Base-by-base conservation (phyloP, 139 green algal species). In the Eudorina sp. region DNA sequence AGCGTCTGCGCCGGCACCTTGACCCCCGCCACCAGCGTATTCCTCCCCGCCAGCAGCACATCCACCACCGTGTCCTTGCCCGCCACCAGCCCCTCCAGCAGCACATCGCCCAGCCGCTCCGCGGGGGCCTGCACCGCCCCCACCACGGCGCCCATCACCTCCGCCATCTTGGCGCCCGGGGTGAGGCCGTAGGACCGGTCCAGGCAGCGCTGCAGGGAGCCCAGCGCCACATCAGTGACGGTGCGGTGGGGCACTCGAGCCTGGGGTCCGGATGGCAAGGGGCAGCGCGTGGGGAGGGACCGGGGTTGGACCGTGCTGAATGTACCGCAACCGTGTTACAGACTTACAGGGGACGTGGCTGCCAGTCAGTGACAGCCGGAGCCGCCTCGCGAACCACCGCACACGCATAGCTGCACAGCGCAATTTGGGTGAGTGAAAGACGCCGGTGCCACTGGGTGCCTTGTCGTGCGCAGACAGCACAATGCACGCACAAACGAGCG, bases 91-190 rank as follows among this genome's bases (percentile, higher is more conserved):
- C 84, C 88, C 46, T 79, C 88, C 31, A 85, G 76, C 53, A 91
- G 79, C n/a, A 45, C 76, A 29, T 88, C 88, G 11, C 66, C 84
- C 1, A 91, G 73, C 41, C 77, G 40, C 80, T 91, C 88, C n/a
- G 88, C 88, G 0, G 88, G 88, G 1, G 88, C 69, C 87, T 90
- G 85, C 38, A 90, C 79, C 7, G 85, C 85, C 1, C 62, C 70
- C 34, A 90, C 86, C 34, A 90, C 40, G 4, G 51, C 80, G n/a
- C 86, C 86, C 43, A 90, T 11, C 46, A 77, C 77, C 43, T 75
- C 76, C 25, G 76, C 86, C 46, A 90, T 11, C 51, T 64, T 82
- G 46, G 72, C 70, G 3, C 80, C 58, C 21, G 86, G 62, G 2
- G 76, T 77, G 19, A 90, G 45, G 48, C 86, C 86, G 66, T 83